Evolutionary conservation across 352 stramenopile genomes (phyloP), one percentile per base, ranked within the genome.

Genomic region (Phytopythium delawarense): DNA sequence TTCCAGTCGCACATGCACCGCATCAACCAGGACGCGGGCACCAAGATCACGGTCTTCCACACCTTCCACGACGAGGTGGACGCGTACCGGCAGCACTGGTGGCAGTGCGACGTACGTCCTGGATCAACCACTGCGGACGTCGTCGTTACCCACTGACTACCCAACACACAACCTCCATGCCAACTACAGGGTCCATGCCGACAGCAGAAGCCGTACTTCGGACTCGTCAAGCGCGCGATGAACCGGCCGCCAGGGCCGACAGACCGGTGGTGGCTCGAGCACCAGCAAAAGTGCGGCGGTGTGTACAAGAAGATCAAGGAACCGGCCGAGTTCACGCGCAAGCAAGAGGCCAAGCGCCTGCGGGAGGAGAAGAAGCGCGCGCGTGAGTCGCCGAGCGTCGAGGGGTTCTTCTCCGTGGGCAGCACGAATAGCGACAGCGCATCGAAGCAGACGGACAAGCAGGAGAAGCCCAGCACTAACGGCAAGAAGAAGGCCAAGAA

Each of bases 11-110:
- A 94, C 57, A 92, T 93, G 84, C 66, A 79, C 44, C 82, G 84
- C 53, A 93, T 94, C 59, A 96, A 96, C 48, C 34, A 74, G 28
- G 50, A 69, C 11, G 76, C 76, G 13, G 67, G 75, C 35, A 89
- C 89, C 4, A 70, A 87, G 49, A 96, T 97, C 59, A 96, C 89
- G 0, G 80, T 95, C 32, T 97, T 82, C 62, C 89, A 97, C 69
- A 94, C 83, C 21, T 97, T 97, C 66, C 84, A 96, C 66, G 84
- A 95, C 52, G 89, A 97, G 79, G 89, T 97, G 39, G 76, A 94
- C 59, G 75, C 80, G 42, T 96, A 92, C 45, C 81, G 86, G 3
- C 75, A 88, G 61, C 88, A 96, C 65, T 81, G 87, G 68, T 97
- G 89, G 89, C 75, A 93, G 49, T 97, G 89, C 62, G 74, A 82